Evolutionary conservation across 169 alveolate species (phyloP), one percentile per base, ranked within the genome.

Genomic region (Eimeria mitis): DNA sequence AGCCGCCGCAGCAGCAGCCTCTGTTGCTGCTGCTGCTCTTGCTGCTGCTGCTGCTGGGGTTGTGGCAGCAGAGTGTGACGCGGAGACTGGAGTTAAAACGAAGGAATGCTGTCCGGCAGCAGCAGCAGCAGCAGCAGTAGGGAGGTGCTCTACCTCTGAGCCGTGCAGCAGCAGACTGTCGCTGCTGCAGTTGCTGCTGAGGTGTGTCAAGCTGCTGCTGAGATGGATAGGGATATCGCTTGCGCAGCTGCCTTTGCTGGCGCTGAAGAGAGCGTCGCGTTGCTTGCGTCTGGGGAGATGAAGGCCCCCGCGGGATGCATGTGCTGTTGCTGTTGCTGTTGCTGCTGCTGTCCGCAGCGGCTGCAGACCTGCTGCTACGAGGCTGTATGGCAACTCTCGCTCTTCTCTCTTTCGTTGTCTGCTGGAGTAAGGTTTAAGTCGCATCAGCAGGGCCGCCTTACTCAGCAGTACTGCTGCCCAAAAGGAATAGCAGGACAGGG

Each of bases 391-490:
- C 37, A 59, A 83, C n/a, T 21, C 47, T 34, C 59, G 42, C 85
- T 59, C 87, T 52, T 37, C 91, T 31, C 28, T 54, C 42, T 52
- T 61, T 65, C 47, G 28, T 34, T 65, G 87, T 25, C 4, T 59
- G 21, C 40, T 5, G 2, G 73, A 59, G 34, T 37, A 73, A 34
- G 79, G 79, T 65, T 68, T 52, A 34, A 59, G 81, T 54, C 71
- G 37, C 79, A 59, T 56, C 13, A 92, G 65, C 14, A 92, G 52
- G 8, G 94, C 42, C 11, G 94, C 96, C 65, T 70, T 61, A n/a
- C 92, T 79, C 1, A 92, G 71, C 40, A 81, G 87, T 42, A 81
- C 89, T 13, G 94, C 92, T 0, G 83, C 88, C 96, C 96, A 92
- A 59, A 63, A 92, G 25, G 89, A 59, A 42, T 92, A 92, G 42